These are phyloP conservation scores for Trichophaea hybrida DNA, from an alignment of 2,329 filamentous ascomycete species.

Conservation along the genomic window DNA sequence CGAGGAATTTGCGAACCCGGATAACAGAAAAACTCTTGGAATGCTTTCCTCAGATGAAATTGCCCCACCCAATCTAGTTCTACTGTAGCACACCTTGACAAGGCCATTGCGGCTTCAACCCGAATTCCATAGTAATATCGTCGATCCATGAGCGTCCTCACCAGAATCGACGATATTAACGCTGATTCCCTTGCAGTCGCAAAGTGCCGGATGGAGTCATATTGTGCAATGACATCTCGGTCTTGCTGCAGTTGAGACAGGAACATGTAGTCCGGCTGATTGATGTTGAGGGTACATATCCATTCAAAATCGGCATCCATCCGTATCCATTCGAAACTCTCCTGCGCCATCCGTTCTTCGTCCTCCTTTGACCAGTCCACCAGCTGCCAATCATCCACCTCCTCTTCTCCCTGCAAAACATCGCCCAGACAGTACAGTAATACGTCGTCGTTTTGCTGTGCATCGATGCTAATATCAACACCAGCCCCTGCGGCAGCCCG, in stretches of 20 bases:
- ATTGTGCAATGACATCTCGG: constrained; percentile 80
- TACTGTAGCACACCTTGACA: constrained; percentile 59
- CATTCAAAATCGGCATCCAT: constrained; percentile 98
- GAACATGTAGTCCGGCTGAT: constrained; percentile 93
- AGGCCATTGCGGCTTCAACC: constrained; percentile 62
- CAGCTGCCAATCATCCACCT: constrained; percentile 69
- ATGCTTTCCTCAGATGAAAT: constrained; percentile 71
- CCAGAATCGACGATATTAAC: constrained; percentile 75
- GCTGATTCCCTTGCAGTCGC: constrained; percentile 48
- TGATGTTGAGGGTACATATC: constrained; percentile 70
- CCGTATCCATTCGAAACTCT: constrained; percentile 97
- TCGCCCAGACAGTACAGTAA: constrained; percentile 87
- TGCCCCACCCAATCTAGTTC: constrained; percentile 63
- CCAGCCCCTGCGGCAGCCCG: constrained; percentile 50
- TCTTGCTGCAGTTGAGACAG: constrained; percentile 95
- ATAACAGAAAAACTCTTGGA: constrained; percentile 77
- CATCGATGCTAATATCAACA: constrained; percentile 48
- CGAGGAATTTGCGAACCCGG: constrained; percentile 62
- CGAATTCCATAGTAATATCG: constrained; percentile 92
- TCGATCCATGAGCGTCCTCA: constrained; percentile 76
- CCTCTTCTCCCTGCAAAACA: constrained; percentile 67
- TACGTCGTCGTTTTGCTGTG: constrained; percentile 57
- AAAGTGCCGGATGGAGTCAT: constrained; percentile 54
- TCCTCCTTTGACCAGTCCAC: constrained; percentile 81
- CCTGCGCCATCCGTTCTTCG: constrained; percentile 80